Percentiles rank a stretch among this genome's conserved stretches.
Evolutionary conservation across 352 stramenopile genomes (phyloP).

Genomic region (Phytophthora pinifolia): DNA sequence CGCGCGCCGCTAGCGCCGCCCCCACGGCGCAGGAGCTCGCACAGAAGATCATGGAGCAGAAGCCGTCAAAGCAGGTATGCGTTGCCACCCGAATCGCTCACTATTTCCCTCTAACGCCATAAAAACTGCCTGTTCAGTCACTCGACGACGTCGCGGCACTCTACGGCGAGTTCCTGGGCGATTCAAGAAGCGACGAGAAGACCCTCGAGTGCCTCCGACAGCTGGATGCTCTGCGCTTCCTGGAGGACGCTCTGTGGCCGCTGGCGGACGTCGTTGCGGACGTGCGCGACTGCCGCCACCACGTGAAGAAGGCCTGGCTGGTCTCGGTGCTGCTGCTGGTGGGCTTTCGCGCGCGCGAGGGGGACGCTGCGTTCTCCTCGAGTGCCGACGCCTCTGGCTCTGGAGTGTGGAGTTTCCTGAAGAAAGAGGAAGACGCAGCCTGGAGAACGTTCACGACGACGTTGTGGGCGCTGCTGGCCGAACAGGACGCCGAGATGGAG

Average conservation of each 20-base stretch:
- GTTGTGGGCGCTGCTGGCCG: constrained; percentile 33
- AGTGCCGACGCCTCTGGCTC: neutral
- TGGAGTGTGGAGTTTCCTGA: constrained; percentile 28
- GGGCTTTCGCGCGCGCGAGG: constrained; percentile 24
- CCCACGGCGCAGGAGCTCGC: constrained; percentile 13
- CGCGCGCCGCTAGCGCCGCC: constrained; percentile 3
- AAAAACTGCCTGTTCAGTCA: constrained; percentile 19
- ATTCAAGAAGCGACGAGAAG: constrained; percentile 15
- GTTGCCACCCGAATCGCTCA: neutral
- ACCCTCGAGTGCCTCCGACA: constrained; percentile 26
- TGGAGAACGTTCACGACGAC: constrained; percentile 44
- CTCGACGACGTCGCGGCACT: constrained; percentile 34
- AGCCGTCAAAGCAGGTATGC: constrained; percentile 34
- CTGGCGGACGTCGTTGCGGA: constrained; percentile 20
- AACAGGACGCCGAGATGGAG: constrained; percentile 14
- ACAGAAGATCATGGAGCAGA: constrained; percentile 11
- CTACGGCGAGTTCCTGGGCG: constrained; percentile 38
- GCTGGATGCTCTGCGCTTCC: constrained; percentile 36
- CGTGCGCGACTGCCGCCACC: constrained; percentile 27
- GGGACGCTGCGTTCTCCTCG: neutral
- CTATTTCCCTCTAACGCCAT: constrained; percentile 2
- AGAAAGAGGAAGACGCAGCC: constrained; percentile 15
- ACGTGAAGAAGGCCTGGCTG: constrained; percentile 45
- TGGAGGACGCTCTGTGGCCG: constrained; percentile 62
- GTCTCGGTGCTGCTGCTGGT: constrained; percentile 50